Percentiles rank a stretch among this genome's conserved stretches.
These are phyloP conservation scores for Euphorbia peplus DNA, from an alignment of 345 rosid species.

Conservation along the genomic window DNA sequence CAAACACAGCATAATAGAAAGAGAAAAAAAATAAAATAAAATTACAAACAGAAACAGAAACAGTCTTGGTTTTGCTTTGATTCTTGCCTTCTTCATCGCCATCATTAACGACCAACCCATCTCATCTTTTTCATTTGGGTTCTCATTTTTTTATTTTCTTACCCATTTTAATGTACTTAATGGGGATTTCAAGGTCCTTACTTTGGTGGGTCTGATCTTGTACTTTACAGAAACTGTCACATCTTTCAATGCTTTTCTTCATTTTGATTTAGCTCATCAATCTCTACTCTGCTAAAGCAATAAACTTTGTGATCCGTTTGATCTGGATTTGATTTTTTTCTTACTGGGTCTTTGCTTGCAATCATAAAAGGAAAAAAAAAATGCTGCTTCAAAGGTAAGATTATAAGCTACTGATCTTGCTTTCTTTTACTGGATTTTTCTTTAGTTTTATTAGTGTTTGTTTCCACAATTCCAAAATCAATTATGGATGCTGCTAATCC, in stretches of 20 bases:
- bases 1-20: constrained; percentile 26
- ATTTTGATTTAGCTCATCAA: constrained; percentile 30
- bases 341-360: neutral
- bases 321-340: constrained; percentile 28
- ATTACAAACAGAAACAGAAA: too few relatives aligned
- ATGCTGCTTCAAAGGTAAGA: constrained; percentile 42
- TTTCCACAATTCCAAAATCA: constrained; percentile 8
- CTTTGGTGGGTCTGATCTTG: constrained; percentile 47
- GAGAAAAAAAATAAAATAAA: constrained; percentile 20
- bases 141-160: too few relatives aligned
- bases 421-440: too few relatives aligned
- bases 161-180: neutral
- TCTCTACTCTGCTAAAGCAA: constrained; percentile 20
- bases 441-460: constrained; percentile 27
- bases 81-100: constrained; percentile 50
- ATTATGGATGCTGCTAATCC: constrained; percentile 54
- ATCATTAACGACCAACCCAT: constrained; percentile 39
- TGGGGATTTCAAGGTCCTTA: constrained; percentile 28
- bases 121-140: neutral
- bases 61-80: constrained; percentile 46
- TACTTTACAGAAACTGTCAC: constrained; percentile 52
- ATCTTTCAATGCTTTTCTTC: constrained; percentile 23
- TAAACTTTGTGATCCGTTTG: constrained; percentile 37
- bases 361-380: constrained; percentile 2
- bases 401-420: constrained; percentile 21